phyloP scores from a whole-genome alignment of 192 early-diverging fungal species.

The Backusella tarrabulga region DNA sequence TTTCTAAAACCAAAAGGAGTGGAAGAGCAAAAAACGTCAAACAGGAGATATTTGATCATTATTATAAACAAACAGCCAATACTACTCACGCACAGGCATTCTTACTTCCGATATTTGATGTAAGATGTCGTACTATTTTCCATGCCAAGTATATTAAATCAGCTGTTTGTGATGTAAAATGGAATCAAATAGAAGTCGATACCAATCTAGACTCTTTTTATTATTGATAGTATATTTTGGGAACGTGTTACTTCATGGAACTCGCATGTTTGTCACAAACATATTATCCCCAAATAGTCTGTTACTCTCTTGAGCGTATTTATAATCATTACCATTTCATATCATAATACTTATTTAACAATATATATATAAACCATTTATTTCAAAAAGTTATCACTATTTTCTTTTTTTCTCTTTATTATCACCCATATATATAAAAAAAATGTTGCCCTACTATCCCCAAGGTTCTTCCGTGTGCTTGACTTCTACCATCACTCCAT shows the following conservation, averaged over 20 bases:
- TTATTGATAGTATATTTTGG: neutral
- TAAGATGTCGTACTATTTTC: neutral
- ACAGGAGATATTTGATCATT: neutral
- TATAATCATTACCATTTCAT: neutral
- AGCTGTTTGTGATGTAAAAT: constrained; percentile 1
- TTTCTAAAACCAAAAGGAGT: neutral
- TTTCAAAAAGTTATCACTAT: neutral
- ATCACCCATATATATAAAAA: no score
- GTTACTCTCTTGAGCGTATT: neutral
- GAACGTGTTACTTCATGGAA: neutral
- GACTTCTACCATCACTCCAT: neutral
- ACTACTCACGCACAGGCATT: constrained; percentile 1
- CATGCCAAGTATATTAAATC: neutral
- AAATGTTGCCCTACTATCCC: neutral
- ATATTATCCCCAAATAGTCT: neutral
- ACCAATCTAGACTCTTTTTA: constrained; percentile 4
- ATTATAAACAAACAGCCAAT: neutral
- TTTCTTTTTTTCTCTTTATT: neutral
- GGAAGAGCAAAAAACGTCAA: neutral
- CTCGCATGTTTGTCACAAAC: neutral
- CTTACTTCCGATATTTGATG: neutral
- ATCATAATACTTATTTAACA: neutral
- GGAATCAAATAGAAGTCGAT: neutral
- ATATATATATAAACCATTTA: neutral
- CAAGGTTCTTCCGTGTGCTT: neutral